Evolutionary conservation across 2,329 filamentous ascomycete species (phyloP), one percentile per base, ranked within the genome.

Genomic region (Hymenoscyphus fraxineus): DNA sequence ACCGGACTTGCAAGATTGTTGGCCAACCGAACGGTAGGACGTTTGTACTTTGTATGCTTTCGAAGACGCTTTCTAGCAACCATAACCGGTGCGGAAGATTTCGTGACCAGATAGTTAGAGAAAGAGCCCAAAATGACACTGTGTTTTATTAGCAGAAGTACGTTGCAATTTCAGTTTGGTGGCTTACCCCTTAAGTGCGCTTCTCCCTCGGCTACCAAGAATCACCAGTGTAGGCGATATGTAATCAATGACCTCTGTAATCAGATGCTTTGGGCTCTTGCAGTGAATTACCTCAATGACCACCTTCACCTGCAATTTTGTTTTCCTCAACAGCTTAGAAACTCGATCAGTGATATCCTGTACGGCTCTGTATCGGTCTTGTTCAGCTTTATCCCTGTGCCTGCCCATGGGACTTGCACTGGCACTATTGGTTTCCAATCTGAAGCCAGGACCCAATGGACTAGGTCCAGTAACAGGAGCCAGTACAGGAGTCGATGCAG

Each of bases 261-360:
- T 93, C 80, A 98, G 84, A 76, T 97, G 93, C 77, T 95, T 94
- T 3, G 95, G 93, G 73, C 91, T 97, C 82, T 97, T 98, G 88
- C 95, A 98, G 78, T 98, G 95, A 70, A 99, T 89, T 35, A 98
- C 94, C 78, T 99, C 95, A 40, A 99, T 89, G 60, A 97, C 92
- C 58, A 97, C 91, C 64, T 93, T 88, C 59, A 97, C 93, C 76
- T 99, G 94, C 65, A 99, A 81, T 68, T 91, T 87, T 0, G 95
- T 99, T 82, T 96, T 97, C 66, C 94, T 85, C 65, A 99, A 79
- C 57, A 98, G 80, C 69, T 89, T 90, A n/a, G 95, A 85, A 62
- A 96, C 92, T 40, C 90, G 86, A 63, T 94, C 86, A 0, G 92
- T 93, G 66, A 99, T 93, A 64, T 89, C 87, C 67, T 92, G 86